Evolutionary conservation across 768 basidiomycete genomes (phyloP).

Genomic region (Cyclocybe aegerita): DNA sequence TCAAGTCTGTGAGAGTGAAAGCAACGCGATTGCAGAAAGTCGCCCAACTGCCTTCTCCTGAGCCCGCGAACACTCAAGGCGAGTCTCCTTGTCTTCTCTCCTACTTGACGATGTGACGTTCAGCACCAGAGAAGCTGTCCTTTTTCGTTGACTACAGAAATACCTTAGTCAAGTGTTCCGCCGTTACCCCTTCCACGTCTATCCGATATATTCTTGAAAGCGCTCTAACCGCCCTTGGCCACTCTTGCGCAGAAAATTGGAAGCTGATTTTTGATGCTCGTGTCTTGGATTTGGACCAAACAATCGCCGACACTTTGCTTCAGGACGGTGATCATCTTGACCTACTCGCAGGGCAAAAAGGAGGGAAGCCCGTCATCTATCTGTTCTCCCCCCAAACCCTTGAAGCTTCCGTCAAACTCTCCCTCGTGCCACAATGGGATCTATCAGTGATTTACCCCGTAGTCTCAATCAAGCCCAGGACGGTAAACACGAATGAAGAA

Average conservation of each 20-base stretch:
- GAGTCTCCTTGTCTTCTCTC: no score
- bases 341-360: not conserved
- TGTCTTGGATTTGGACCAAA: not conserved
- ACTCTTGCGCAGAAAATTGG: no score
- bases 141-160: no score
- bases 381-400: constrained; percentile 1
- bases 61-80: no score
- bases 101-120: no score
- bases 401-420: constrained; percentile 5
- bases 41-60: not conserved
- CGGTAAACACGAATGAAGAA: not conserved
- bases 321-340: not conserved
- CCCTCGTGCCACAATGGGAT: constrained; percentile 4
- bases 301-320: not conserved
- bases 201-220: no score
- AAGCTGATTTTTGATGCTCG: not conserved
- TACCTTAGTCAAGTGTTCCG: no score
- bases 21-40: not conserved
- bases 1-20: not conserved
- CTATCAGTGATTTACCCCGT: constrained; percentile 9
- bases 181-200: no score
- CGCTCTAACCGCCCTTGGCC: no score
- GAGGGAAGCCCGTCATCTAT: constrained; percentile 9
- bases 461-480: not conserved
- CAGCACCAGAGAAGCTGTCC: no score